These are phyloP conservation scores for Cenococcum geophilum DNA, from an alignment of 495 filamentous ascomycete species.

Conservation along the genomic window DNA sequence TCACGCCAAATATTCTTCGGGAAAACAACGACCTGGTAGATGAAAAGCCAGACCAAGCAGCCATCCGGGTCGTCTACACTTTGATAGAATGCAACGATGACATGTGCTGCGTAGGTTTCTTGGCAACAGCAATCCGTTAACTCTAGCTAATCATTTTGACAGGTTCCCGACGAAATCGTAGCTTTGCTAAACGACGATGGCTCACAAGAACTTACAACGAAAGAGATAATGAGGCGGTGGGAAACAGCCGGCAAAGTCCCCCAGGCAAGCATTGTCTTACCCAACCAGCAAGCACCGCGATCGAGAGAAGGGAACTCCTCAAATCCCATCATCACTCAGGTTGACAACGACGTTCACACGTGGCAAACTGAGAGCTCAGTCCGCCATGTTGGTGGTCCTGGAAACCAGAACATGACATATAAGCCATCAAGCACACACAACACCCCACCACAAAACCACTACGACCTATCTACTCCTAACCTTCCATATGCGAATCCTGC, in stretches of 20 bases:
- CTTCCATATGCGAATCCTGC: slow-evolving; percentile 23
- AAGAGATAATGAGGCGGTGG: slow-evolving; percentile 78
- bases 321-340: slow-evolving; percentile 52
- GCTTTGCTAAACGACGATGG: slow-evolving; percentile 77
- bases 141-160: slow-evolving; percentile 8
- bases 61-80: slow-evolving; percentile 84
- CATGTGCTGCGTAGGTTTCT: slow-evolving; percentile 80
- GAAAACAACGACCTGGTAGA: slow-evolving; percentile 51
- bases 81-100: slow-evolving; percentile 88
- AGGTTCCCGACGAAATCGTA: slow-evolving; percentile 91
- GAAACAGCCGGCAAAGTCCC: slow-evolving; percentile 59
- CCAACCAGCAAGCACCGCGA: slow-evolving; percentile 42
- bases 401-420: slow-evolving; percentile 21
- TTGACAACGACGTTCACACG: slow-evolving; percentile 73
- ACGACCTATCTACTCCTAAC: slow-evolving; percentile 25
- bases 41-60: slow-evolving; percentile 47
- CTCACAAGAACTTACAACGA: slow-evolving; percentile 82
- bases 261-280: slow-evolving; percentile 32
- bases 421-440: slow-evolving; percentile 17
- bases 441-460: slow-evolving; percentile 20
- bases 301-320: slow-evolving; percentile 46
- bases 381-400: slow-evolving; percentile 64
- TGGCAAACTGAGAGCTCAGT: slow-evolving; percentile 80
- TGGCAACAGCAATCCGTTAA: neutral
- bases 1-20: slow-evolving; percentile 91